phyloP scores from a whole-genome alignment of 768 basidiomycete genomes.

The Collybia mongolica region DNA sequence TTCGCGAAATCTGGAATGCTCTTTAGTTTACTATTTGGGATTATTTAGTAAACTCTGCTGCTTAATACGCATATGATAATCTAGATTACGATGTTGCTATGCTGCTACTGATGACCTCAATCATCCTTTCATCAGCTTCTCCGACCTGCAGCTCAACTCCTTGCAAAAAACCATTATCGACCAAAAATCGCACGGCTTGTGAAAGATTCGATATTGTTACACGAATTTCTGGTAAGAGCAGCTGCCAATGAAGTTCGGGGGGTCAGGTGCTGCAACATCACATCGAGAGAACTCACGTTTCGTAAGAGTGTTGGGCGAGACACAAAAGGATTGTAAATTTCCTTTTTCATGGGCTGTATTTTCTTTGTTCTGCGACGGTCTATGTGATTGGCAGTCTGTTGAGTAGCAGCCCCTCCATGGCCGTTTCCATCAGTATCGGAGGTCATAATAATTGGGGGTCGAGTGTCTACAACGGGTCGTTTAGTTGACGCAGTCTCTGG shows the following conservation, averaged over 20 bases:
- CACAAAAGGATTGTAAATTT: slow-evolving; percentile 62
- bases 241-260: slow-evolving; percentile 37
- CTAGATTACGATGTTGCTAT: background rate
- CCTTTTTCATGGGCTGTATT: slow-evolving; percentile 26
- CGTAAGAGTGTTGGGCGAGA: slow-evolving; percentile 71
- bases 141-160: slow-evolving; percentile 82
- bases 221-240: slow-evolving; percentile 83
- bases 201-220: slow-evolving; percentile 89
- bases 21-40: too few species aligned
- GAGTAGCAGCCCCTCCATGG: background rate
- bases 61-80: too few species aligned
- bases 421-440: too few species aligned
- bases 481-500: too few species aligned
- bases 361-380: slow-evolving; percentile 11
- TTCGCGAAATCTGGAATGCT: slow-evolving; percentile 5
- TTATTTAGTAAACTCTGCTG: too few species aligned
- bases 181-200: slow-evolving; percentile 88
- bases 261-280: background rate
- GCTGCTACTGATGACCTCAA: slow-evolving; percentile 49
- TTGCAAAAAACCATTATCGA: slow-evolving; percentile 83
- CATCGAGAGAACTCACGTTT: slow-evolving; percentile 51
- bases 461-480: too few species aligned
- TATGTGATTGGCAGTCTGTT: background rate
- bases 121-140: slow-evolving; percentile 61
- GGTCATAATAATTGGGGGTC: too few species aligned